Evolutionary conservation across 2,329 filamentous ascomycete species (phyloP).

Genomic region (Geosmithia putterillii): DNA sequence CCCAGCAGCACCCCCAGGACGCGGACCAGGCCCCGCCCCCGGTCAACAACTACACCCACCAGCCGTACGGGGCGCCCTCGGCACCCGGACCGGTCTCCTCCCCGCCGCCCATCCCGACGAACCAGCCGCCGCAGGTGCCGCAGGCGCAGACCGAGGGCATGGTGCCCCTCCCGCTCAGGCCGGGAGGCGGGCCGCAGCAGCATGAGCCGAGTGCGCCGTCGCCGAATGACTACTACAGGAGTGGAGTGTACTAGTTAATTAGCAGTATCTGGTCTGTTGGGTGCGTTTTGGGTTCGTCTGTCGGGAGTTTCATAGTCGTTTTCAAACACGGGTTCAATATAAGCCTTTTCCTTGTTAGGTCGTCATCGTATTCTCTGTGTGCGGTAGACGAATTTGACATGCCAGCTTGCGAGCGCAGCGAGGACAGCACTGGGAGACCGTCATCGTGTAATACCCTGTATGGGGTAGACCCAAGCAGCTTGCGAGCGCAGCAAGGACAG

Average conservation of each 20-base stretch:
- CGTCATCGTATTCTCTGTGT: background rate
- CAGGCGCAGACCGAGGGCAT: slow-evolving; percentile 15
- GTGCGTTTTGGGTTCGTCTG: background rate
- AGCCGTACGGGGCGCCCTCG: background rate
- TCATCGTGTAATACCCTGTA: too few species aligned
- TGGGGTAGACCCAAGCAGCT: too few species aligned
- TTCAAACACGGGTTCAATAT: background rate
- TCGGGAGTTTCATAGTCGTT: too few species aligned
- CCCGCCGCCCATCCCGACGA: slow-evolving; percentile 28
- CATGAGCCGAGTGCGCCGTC: slow-evolving; percentile 35
- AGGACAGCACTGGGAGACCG: too few species aligned
- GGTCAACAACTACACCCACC: too few species aligned
- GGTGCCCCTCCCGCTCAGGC: slow-evolving; percentile 31
- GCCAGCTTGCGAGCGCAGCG: too few species aligned
- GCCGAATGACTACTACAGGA: slow-evolving; percentile 43
- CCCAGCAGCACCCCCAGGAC: slow-evolving; percentile 8
- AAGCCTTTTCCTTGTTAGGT: background rate
- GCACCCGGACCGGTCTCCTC: background rate
- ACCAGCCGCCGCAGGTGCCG: slow-evolving; percentile 16
- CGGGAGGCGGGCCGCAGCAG: slow-evolving; percentile 20
- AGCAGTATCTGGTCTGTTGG: background rate
- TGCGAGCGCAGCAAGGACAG: too few species aligned
- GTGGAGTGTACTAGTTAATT: slow-evolving; percentile 14
- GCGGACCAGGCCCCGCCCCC: too few species aligned
- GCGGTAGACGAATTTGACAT: too few species aligned